Base-by-base conservation (phyloP, 2,329 filamentous ascomycete species). In the Pseudogymnoascus sp. region DNA sequence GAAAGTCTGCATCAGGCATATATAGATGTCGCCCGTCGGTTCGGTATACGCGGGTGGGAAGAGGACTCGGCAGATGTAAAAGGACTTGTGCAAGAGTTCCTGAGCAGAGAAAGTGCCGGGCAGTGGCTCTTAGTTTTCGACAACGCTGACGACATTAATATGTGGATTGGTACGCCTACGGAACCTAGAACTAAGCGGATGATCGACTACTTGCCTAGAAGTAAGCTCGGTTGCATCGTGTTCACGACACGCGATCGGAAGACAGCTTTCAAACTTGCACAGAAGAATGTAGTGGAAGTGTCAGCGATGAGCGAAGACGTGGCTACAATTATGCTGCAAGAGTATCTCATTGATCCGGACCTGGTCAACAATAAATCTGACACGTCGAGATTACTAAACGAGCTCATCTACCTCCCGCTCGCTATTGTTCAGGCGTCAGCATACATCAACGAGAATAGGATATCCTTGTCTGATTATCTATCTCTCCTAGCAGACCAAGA, bases 71-170 rank as follows among this genome's bases (percentile, higher is more conserved):
- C 63, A 29, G 64, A 60, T 60, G 46, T 60, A 38, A 63, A 63
- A 59, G 35, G 65, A 26, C 50, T 62, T 26, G 53, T 70, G 2
- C 40, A 65, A 62, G 29, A 31, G 1, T 60, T 63, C 17, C 40
- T 70, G 15, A 67, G 64, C 59, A 59, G 62, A 13, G 65, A 69
- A n/a, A 63, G 59, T 3, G 62, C 68, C 0, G 72, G 75, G 6
- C 69, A 65, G 35, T 80, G 75, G 77, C 67, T 80, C 38, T 65
- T 80, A 0, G 68, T 80, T 1, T 65, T 79, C 5, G 75, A 78
- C 59, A 80, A 80, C 63, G 75, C 74, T 0, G 78, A 81, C 37
- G 74, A 79, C 26, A 62, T 63, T 9, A 65, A 72, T 5, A 37
- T 75, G 17, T 31, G 31, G 44, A 68, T 69, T 50, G 64, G 66